Percentiles rank a stretch among this genome's conserved stretches.
These are phyloP conservation scores for Solanum habrochaites DNA, from an alignment of 257 asterid species.

Conservation along the genomic window DNA sequence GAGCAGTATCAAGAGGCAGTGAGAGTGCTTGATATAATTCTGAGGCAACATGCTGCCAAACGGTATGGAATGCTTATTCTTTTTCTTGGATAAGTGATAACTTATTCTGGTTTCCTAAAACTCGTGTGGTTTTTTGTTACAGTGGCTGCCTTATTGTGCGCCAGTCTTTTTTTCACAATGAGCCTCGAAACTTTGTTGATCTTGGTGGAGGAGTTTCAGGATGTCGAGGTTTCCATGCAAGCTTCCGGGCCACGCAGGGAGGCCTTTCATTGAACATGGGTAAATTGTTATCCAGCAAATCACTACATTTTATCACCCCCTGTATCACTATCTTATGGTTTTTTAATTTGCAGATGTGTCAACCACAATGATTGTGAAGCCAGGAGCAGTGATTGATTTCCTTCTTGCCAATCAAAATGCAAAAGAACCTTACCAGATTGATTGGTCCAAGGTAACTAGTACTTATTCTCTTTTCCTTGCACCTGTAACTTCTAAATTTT, in stretches of 20 bases:
- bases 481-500: neutral
- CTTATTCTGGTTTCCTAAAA: neutral
- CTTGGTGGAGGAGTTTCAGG: slow-evolving; percentile 65
- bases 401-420: slow-evolving; percentile 39
- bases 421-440: slow-evolving; percentile 24
- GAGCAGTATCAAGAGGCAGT: slow-evolving; percentile 69
- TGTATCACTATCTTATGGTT: neutral
- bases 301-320: neutral
- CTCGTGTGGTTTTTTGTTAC: neutral
- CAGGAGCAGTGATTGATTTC: slow-evolving; percentile 59
- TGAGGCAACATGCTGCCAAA: slow-evolving; percentile 59
- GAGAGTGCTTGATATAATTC: slow-evolving; percentile 49
- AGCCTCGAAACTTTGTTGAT: slow-evolving; percentile 28
- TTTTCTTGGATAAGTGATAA: neutral
- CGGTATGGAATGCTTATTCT: slow-evolving; percentile 16
- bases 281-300: neutral
- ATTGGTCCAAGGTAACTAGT: slow-evolving; percentile 48
- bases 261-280: slow-evolving; percentile 67
- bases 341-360: slow-evolving; percentile 38
- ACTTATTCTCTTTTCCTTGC: neutral
- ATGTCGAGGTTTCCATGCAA: slow-evolving; percentile 65
- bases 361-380: slow-evolving; percentile 59
- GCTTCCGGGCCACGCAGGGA: slow-evolving; percentile 56
- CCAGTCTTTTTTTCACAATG: slow-evolving; percentile 56
- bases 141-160: slow-evolving; percentile 81